These are phyloP conservation scores for Drechslerella coelobrocha DNA, from an alignment of 2,329 filamentous ascomycete genomes.

Conservation along the genomic window DNA sequence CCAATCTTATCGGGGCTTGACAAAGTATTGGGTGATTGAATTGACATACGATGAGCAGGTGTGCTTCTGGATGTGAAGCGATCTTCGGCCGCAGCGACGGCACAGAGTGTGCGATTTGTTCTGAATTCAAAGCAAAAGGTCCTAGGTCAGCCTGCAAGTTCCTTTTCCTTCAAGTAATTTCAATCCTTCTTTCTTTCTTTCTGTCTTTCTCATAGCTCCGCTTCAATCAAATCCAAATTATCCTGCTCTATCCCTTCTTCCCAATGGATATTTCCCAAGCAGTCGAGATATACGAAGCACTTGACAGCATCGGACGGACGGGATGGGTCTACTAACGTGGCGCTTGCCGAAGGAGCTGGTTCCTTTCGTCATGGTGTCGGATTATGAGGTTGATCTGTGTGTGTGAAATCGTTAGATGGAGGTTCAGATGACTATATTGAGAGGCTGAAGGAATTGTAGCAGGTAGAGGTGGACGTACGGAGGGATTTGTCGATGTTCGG, in stretches of 20 bases:
- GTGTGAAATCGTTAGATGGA: background rate
- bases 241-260: background rate
- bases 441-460: background rate
- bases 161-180: constrained; percentile 1
- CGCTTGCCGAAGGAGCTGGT: constrained; percentile 56
- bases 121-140: constrained; percentile 38
- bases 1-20: background rate
- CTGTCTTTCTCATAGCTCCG: background rate
- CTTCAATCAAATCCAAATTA: background rate
- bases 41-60: constrained; percentile 73
- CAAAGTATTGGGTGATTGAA: no score
- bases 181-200: constrained; percentile 1
- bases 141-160: constrained; percentile 26
- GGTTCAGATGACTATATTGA: background rate
- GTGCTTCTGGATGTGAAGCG: constrained; percentile 99
- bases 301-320: background rate
- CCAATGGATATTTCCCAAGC: background rate
- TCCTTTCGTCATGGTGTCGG: constrained; percentile 50
- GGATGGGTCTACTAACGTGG: constrained; percentile 53
- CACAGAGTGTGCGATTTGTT: constrained; percentile 98
- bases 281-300: constrained; percentile 5
- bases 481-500: constrained; percentile 7
- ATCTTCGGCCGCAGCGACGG: constrained; percentile 97
- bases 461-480: constrained; percentile 28
- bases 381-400: constrained; percentile 40